Percentiles rank a stretch among this genome's conserved stretches.
Evolutionary conservation across 2,329 filamentous ascomycete genomes (phyloP).

Genomic region (Aspergillus pseudonomiae): DNA sequence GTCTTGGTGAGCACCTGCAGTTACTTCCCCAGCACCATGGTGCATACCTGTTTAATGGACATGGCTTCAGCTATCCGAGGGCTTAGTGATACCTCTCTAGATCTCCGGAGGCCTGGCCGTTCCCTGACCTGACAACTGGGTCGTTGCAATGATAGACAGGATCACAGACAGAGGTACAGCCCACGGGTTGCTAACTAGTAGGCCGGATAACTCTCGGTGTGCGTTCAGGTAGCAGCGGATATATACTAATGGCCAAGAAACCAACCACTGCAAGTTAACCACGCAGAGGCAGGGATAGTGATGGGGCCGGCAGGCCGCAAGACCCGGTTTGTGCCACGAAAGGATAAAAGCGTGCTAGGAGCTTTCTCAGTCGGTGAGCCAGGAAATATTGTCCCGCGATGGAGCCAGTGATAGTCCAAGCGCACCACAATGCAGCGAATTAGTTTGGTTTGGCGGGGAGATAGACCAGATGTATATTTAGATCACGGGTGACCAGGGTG

Average conservation of each 20-base stretch:
- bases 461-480: conserved; percentile 30
- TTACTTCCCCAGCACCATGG: background rate
- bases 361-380: background rate
- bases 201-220: conserved; percentile 5
- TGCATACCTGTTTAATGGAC: conserved; percentile 63
- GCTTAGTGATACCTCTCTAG: background rate
- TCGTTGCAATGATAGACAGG: background rate
- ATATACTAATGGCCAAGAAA: conserved; percentile 13
- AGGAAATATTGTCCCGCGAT: conserved; percentile 2
- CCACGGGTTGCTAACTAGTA: conserved; percentile 6
- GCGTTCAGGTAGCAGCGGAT: conserved; percentile 3
- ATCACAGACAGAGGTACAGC: conserved; percentile 7
- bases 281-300: conserved; percentile 14
- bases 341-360: background rate
- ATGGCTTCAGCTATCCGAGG: conserved; percentile 37
- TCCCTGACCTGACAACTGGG: background rate
- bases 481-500: conserved; percentile 17
- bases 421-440: conserved; percentile 7
- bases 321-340: background rate
- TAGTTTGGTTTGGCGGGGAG: conserved; percentile 19
- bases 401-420: conserved; percentile 15
- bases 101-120: background rate
- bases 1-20: conserved; percentile 2
- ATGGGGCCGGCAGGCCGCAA: background rate
- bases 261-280: conserved; percentile 8